A percentile compares a stretch with the other conserved stretches of the same genome.
Conservation (phyloP, 129 eudicot species). For the Tanacetum coccineum region DNA sequence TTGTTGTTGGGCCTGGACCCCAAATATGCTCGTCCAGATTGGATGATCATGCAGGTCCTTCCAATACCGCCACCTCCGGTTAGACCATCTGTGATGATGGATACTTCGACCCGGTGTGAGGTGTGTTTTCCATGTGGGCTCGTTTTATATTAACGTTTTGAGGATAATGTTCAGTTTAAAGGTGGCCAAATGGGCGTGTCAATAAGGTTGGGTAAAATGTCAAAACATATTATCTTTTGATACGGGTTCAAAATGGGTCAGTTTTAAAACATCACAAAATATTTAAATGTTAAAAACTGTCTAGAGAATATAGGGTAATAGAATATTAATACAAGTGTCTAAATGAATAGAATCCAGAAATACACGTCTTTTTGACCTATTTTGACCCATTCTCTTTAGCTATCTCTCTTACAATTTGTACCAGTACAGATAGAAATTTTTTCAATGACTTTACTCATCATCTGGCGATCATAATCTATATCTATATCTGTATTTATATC, state of each 20-base stretch:
- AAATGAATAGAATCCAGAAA: background rate
- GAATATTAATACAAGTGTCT: background rate
- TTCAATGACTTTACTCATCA: no score
- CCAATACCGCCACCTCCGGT: slow-evolving; percentile 99
- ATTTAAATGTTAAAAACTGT: background rate
- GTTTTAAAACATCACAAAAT: background rate
- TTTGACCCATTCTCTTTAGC: background rate
- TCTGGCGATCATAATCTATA: no score
- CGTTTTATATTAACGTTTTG: background rate
- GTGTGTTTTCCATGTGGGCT: slow-evolving; percentile 30
- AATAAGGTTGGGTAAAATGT: background rate
- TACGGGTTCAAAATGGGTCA: background rate
- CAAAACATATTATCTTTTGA: background rate
- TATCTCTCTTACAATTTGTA: background rate
- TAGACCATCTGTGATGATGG: slow-evolving; percentile 99
- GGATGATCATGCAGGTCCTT: slow-evolving; percentile 97
- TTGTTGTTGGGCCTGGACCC: slow-evolving; percentile 75
- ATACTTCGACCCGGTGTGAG: slow-evolving; percentile 94
- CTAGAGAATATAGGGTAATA: background rate
- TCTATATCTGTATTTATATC: no score
- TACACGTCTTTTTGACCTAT: background rate
- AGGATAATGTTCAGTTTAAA: slow-evolving; percentile 1
- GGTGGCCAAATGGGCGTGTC: background rate
- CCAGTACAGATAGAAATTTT: no score
- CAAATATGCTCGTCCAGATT: slow-evolving; percentile 93